Evolutionary conservation across 148 eudicot genomes (phyloP).

Genomic region (Camellia granthamiana): DNA sequence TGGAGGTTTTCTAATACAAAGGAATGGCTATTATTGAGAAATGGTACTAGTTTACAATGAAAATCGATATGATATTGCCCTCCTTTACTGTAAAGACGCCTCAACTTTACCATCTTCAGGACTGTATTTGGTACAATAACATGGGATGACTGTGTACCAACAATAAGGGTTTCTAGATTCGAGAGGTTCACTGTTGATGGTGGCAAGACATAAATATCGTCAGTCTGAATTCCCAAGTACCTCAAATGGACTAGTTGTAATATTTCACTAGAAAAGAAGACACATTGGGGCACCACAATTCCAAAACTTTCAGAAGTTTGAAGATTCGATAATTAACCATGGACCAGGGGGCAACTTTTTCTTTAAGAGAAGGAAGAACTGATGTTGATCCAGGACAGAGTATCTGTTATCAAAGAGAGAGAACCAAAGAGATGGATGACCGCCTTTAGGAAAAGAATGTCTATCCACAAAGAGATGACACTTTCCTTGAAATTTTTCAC

Average conservation of each 20-base stretch:
- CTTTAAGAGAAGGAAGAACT: too few species aligned
- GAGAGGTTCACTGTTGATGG: too few species aligned
- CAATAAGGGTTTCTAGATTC: not conserved
- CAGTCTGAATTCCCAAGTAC: not conserved
- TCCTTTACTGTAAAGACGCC: not conserved
- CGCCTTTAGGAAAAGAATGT: not conserved
- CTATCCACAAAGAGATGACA: not conserved
- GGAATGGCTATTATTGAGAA: not conserved
- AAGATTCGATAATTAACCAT: not conserved
- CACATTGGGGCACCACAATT: not conserved
- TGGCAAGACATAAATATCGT: too few species aligned
- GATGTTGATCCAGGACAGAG: too few species aligned
- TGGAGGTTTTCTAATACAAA: not conserved
- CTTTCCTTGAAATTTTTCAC: not conserved
- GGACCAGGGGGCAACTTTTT: too few species aligned
- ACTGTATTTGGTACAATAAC: not conserved
- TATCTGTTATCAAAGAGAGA: not conserved
- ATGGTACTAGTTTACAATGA: not conserved
- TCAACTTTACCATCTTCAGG: slow-evolving; percentile 2
- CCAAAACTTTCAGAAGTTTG: not conserved
- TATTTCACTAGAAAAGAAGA: not conserved
- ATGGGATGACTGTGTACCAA: not conserved
- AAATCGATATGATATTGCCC: not conserved
- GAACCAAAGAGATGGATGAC: not conserved
- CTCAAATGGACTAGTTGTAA: not conserved